phyloP scores from a whole-genome alignment of 1,284 basidiomycete genomes.

The Heterobasidion occidentale region DNA sequence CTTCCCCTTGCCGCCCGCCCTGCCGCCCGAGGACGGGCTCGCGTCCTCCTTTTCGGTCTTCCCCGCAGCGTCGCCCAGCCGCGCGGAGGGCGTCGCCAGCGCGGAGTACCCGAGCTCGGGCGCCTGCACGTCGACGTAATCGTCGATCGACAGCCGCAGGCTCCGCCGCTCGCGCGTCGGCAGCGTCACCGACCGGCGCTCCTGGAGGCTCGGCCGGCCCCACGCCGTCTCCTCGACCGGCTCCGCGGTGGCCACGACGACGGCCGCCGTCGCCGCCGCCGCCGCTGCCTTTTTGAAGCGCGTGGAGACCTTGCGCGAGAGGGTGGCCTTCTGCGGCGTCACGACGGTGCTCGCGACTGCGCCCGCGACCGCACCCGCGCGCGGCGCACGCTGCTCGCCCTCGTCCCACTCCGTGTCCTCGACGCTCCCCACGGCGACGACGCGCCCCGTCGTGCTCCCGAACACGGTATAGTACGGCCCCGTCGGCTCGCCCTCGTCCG shows the following conservation, averaged over 20 bases:
- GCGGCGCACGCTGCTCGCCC: slow-evolving; percentile 2
- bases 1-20: slow-evolving; percentile 13
- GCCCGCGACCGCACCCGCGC: too few species aligned
- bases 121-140: slow-evolving; percentile 13
- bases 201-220: slow-evolving; percentile 27
- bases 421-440: slow-evolving; percentile 35
- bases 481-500: slow-evolving; percentile 14
- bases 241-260: not conserved
- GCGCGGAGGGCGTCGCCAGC: not conserved
- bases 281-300: slow-evolving; percentile 1
- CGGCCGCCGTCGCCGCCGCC: too few species aligned
- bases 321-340: not conserved
- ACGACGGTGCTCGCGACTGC: not conserved
- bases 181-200: slow-evolving; percentile 16
- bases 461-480: slow-evolving; percentile 48
- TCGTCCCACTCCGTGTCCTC: slow-evolving; percentile 25
- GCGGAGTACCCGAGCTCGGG: not conserved
- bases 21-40: slow-evolving; percentile 7
- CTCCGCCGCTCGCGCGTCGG: slow-evolving; percentile 14
- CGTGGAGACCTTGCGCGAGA: slow-evolving; percentile 12
- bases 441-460: slow-evolving; percentile 34
- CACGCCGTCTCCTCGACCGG: slow-evolving; percentile 8
- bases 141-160: slow-evolving; percentile 20
- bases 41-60: not conserved
- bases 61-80: not conserved